Base-by-base conservation (phyloP, 805 yeast species). In the Candida odintsovae region DNA sequence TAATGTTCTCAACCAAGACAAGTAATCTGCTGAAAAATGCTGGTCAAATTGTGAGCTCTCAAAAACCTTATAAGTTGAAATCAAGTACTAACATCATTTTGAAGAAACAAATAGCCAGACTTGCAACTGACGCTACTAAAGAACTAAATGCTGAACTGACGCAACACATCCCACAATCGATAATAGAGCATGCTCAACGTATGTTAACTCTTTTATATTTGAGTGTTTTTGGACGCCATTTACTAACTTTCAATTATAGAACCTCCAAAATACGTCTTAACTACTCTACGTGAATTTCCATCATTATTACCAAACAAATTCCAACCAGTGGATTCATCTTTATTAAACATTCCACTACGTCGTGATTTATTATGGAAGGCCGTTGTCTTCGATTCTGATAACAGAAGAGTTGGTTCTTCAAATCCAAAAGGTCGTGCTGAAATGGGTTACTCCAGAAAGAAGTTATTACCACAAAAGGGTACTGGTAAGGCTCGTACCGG, bases 401-500 rank as follows among this genome's bases (percentile, higher is more conserved):
- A 78, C 52, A 81, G 82, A 52, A 81, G 97, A 65, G 96, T 89
- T 11, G 97, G 97, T 39, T 76, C 97, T 1, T 81, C 88, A 1
- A 84, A 83, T 59, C 95, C 94, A 28, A 84, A 88, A 33, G 88
- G 94, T 48, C 83, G 97, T 67, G 78, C 87, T 33, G 92, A 88
- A 56, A 85, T 84, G 67, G 90, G 90, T 49, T 90, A 78, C 65
- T 85, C 95, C 21, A 78, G 95, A 66, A 77, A 77, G 59, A 94
- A 94, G 64, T 71, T 94, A 55, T 73, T 80, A 35, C 87, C 89
- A 26, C 99, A 94, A 69, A 94, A 94, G 68, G 98, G 98, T 50
- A 71, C 88, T 15, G 99, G 99, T 69, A 76, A 78, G 51, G 99
- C 99, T 45, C 83, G 99, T 74, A 84, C 80, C 45, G 99, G 99